phyloP scores from a whole-genome alignment of 2,329 filamentous ascomycete species.

The Zymoseptoria tritici region DNA sequence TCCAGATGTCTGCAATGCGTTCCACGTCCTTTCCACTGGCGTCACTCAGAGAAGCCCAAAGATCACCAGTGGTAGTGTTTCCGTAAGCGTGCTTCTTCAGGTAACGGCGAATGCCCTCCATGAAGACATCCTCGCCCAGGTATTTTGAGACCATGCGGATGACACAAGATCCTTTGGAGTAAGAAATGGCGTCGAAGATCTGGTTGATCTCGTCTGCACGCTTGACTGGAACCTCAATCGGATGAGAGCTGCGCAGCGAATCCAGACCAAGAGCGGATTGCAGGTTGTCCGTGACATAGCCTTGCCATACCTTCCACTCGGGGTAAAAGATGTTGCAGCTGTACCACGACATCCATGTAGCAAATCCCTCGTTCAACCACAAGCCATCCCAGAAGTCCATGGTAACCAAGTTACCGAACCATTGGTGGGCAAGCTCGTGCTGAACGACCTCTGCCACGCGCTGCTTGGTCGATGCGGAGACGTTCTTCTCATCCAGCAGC shows the following conservation, averaged over 20 bases:
- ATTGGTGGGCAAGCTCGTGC: conserved; percentile 94
- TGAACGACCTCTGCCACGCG: conserved; percentile 92
- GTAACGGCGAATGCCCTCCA: conserved; percentile 84
- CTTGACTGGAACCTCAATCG: conserved; percentile 94
- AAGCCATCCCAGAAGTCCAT: conserved; percentile 99
- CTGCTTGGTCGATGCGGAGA: conserved; percentile 82
- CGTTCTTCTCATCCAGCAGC: conserved; percentile 84
- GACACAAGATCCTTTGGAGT: conserved; percentile 93
- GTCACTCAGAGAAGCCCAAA: conserved; percentile 81
- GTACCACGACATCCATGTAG: conserved; percentile 90
- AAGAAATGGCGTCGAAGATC: conserved; percentile 96
- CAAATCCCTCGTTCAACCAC: conserved; percentile 92
- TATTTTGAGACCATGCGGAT: conserved; percentile 96
- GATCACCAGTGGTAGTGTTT: conserved; percentile 83
- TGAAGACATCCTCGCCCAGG: conserved; percentile 83
- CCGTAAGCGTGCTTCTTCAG: conserved; percentile 95
- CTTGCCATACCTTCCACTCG: conserved; percentile 97
- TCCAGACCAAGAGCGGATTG: conserved; percentile 82
- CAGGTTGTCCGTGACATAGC: conserved; percentile 86
- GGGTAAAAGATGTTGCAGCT: conserved; percentile 92
- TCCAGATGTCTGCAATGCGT: conserved; percentile 92
- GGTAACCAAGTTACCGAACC: conserved; percentile 95
- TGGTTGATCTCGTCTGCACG: conserved; percentile 94
- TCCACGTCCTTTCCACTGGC: conserved; percentile 88
- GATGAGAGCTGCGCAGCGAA: conserved; percentile 87